phyloP scores from a whole-genome alignment of 331 rosid genomes.

The Ulmus americana region DNA sequence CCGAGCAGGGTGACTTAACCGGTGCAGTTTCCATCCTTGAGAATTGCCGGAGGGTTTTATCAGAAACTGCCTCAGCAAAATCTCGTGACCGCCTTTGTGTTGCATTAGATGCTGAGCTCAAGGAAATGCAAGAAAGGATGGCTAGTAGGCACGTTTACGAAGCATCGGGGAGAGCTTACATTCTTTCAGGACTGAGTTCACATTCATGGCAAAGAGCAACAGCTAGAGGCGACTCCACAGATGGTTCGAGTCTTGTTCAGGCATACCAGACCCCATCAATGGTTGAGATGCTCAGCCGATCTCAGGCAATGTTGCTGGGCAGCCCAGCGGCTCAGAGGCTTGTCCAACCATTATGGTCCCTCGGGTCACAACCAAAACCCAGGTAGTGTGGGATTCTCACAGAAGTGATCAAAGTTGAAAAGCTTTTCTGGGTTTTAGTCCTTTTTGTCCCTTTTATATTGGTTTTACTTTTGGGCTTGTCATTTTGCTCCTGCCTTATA shows the following conservation, averaged over 20 bases:
- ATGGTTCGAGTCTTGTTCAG: slow-evolving; percentile 75
- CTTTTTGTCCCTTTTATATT: slow-evolving; percentile 15
- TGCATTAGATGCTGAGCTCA: slow-evolving; percentile 91
- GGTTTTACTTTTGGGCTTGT: slow-evolving; percentile 39
- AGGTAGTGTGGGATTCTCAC: slow-evolving; percentile 40
- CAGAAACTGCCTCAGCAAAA: slow-evolving; percentile 58
- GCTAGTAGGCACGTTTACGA: slow-evolving; percentile 89
- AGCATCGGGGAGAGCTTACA: slow-evolving; percentile 94
- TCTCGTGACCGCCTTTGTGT: slow-evolving; percentile 65
- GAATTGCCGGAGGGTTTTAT: slow-evolving; percentile 53
- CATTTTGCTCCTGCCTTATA: slow-evolving; percentile 45
- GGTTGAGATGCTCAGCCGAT: slow-evolving; percentile 91
- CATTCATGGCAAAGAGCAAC: slow-evolving; percentile 99
- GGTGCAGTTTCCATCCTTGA: slow-evolving; percentile 68
- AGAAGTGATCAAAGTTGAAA: slow-evolving; percentile 16
- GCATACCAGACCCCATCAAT: slow-evolving; percentile 92
- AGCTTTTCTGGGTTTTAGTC: slow-evolving; percentile 32
- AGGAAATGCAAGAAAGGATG: slow-evolving; percentile 96
- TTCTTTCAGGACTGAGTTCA: slow-evolving; percentile 93
- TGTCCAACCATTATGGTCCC: slow-evolving; percentile 59
- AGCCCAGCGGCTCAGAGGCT: slow-evolving; percentile 84
- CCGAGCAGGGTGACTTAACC: slow-evolving; percentile 68
- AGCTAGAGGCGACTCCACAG: slow-evolving; percentile 89
- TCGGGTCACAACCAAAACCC: slow-evolving; percentile 67
- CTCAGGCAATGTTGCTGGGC: slow-evolving; percentile 71